These are phyloP conservation scores for Galeopsis tetrahit DNA, from an alignment of 257 asterid genomes.

Conservation along the genomic window DNA sequence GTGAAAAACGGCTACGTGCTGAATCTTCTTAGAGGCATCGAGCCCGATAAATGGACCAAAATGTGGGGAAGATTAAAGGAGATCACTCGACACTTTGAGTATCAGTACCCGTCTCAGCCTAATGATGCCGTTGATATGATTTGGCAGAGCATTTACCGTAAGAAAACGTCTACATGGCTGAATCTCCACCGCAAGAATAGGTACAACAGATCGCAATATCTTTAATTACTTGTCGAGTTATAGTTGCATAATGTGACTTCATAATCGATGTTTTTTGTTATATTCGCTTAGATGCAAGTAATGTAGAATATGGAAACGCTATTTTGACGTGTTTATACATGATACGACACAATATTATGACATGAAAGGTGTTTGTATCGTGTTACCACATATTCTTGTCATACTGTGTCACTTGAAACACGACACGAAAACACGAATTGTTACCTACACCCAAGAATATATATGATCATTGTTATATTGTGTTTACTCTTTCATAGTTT, in stretches of 20 bases:
- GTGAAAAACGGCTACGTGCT: constrained; percentile 60
- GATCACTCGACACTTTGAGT: constrained; percentile 56
- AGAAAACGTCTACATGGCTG: constrained; percentile 43
- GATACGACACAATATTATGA: no score
- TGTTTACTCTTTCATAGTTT: constrained; percentile 16
- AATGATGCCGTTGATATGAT: constrained; percentile 79
- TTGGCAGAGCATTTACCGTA: constrained; percentile 71
- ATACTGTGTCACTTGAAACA: no score
- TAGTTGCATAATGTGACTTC: not conserved
- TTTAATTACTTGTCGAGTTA: constrained; percentile 16
- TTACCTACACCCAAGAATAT: not conserved
- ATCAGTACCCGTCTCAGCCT: constrained; percentile 65
- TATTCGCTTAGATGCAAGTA: constrained; percentile 7
- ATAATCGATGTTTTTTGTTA: not conserved
- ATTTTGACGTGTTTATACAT: constrained; percentile 23
- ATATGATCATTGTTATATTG: constrained; percentile 24
- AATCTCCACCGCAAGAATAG: constrained; percentile 55
- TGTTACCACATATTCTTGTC: no score
- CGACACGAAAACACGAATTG: no score
- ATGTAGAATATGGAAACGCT: constrained; percentile 25
- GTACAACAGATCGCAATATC: constrained; percentile 43
- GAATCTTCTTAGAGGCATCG: constrained; percentile 62
- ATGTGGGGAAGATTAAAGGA: constrained; percentile 71
- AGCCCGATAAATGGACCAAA: constrained; percentile 56
- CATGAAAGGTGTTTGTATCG: no score